Conservation (phyloP, 129 eudicot genomes). For the Centaurea solstitialis region DNA sequence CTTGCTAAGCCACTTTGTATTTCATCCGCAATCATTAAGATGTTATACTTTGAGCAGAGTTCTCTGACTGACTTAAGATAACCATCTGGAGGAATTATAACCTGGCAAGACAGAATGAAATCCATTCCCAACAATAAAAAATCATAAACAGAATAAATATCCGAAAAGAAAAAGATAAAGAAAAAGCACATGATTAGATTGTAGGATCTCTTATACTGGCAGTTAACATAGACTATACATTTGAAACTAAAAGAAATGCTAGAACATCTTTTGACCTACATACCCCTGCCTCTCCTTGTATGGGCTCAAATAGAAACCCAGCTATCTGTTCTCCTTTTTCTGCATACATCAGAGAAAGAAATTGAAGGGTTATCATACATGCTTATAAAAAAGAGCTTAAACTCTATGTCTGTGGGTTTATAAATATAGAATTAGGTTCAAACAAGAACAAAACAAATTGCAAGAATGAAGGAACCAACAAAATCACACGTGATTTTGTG, state of each 20-base stretch:
- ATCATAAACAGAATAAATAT: background rate
- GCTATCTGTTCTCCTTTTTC: slow-evolving; percentile 92
- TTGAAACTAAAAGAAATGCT: background rate
- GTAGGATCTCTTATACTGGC: background rate
- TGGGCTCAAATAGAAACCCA: slow-evolving; percentile 95
- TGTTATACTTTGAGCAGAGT: slow-evolving; percentile 80
- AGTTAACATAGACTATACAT: background rate
- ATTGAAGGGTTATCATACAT: background rate
- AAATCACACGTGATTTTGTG: too few relatives aligned
- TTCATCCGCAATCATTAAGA: slow-evolving; percentile 98
- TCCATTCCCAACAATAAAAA: background rate
- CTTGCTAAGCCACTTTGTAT: slow-evolving; percentile 97
- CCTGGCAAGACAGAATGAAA: slow-evolving; percentile 49
- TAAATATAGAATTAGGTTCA: too few relatives aligned
- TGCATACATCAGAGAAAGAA: slow-evolving; percentile 29
- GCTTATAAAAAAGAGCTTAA: slow-evolving; percentile 9
- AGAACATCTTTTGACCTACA: slow-evolving; percentile 9
- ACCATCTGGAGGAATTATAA: slow-evolving; percentile 90
- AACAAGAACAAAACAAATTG: too few relatives aligned
- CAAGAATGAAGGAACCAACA: too few relatives aligned
- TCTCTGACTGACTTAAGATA: slow-evolving; percentile 86
- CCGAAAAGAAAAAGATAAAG: background rate
- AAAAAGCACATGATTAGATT: background rate
- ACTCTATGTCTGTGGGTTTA: background rate
- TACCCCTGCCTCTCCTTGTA: slow-evolving; percentile 99